Evolutionary conservation across 148 eudicot genomes (phyloP).

Genomic region (Persicaria tinctoria): DNA sequence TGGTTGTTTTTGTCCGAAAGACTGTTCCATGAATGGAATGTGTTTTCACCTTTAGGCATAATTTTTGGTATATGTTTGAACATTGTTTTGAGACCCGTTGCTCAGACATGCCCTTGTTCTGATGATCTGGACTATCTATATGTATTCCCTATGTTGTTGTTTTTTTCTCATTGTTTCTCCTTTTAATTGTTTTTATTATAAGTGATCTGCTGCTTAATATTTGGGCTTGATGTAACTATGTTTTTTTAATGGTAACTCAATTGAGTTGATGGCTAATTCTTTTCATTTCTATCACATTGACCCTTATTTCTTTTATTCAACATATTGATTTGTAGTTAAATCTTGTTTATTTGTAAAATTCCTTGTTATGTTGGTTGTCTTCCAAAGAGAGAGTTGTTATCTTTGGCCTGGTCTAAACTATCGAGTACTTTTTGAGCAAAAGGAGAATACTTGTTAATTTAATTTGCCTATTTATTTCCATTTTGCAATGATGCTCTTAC

Average conservation of each 20-base stretch:
- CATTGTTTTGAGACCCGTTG: neutral
- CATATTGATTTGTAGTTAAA: neutral
- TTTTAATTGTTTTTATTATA: neutral
- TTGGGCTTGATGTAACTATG: neutral
- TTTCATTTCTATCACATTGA: no score
- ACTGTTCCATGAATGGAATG: neutral
- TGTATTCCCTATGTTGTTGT: neutral
- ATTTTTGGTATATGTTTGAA: neutral
- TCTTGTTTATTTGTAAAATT: neutral
- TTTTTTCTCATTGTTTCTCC: neutral
- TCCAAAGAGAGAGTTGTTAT: neutral
- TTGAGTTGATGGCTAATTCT: no score
- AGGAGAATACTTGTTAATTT: neutral
- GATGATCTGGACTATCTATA: neutral
- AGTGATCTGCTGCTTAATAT: neutral
- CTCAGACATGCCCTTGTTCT: neutral
- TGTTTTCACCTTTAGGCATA: neutral
- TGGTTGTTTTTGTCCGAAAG: no score
- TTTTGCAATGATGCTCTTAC: neutral
- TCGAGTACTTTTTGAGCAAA: constrained; percentile 4
- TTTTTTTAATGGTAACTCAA: no score
- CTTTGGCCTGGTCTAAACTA: neutral
- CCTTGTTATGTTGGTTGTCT: neutral
- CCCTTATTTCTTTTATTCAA: no score
- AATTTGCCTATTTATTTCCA: neutral